Conservation (phyloP, 345 rosid species). For the Eucalyptus microcorys region DNA sequence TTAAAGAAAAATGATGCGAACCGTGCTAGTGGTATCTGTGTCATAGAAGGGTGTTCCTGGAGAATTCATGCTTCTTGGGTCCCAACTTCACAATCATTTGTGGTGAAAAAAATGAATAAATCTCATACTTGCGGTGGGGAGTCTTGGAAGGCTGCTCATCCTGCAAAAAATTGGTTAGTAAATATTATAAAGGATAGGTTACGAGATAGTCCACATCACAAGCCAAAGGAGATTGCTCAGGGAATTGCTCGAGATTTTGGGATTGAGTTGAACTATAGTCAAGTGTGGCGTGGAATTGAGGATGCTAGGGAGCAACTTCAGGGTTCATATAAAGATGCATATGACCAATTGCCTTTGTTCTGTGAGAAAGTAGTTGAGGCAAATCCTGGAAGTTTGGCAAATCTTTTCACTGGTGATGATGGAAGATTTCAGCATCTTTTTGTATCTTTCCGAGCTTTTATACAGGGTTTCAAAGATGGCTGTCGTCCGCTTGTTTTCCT, state of each 20-base stretch:
- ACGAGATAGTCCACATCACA: slow-evolving; percentile 64
- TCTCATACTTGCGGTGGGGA: slow-evolving; percentile 69
- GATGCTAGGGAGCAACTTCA: slow-evolving; percentile 79
- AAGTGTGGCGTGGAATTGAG: slow-evolving; percentile 82
- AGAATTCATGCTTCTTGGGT: slow-evolving; percentile 78
- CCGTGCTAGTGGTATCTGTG: slow-evolving; percentile 71
- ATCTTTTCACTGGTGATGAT: slow-evolving; percentile 42
- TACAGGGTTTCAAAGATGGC: slow-evolving; percentile 60
- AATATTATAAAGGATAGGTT: slow-evolving; percentile 66
- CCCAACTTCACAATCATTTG: slow-evolving; percentile 48
- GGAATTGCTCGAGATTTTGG: slow-evolving; percentile 68
- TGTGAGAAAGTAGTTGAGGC: slow-evolving; percentile 49
- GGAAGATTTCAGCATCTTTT: slow-evolving; percentile 66
- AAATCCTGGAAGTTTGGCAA: slow-evolving; percentile 64
- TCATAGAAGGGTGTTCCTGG: slow-evolving; percentile 62
- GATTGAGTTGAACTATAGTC: slow-evolving; percentile 57
- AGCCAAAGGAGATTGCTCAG: slow-evolving; percentile 64
- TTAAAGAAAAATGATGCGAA: slow-evolving; percentile 72
- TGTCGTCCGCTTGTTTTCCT: slow-evolving; percentile 90
- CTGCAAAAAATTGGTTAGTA: slow-evolving; percentile 80
- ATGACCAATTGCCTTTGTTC: slow-evolving; percentile 55
- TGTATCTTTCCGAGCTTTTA: slow-evolving; percentile 51
- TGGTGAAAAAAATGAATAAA: slow-evolving; percentile 47
- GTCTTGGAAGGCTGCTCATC: slow-evolving; percentile 77
- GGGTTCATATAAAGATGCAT: slow-evolving; percentile 70